Evolutionary conservation across 495 filamentous ascomycete genomes (phyloP).

Genomic region (Trichoderma reesei): DNA sequence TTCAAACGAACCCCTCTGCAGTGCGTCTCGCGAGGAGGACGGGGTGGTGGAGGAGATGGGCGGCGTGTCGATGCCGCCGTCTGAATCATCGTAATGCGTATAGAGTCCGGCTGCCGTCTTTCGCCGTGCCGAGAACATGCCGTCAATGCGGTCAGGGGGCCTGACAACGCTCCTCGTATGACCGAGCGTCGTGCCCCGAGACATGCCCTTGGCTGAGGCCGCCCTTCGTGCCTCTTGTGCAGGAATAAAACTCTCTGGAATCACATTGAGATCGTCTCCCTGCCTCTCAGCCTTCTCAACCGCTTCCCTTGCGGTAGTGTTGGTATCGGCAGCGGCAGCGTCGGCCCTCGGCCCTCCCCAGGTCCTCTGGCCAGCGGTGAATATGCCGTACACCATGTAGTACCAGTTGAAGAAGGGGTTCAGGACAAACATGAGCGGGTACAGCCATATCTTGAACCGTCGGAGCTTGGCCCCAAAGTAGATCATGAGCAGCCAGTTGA

Average conservation of each 20-base stretch:
- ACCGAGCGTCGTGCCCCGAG: conserved; percentile 14
- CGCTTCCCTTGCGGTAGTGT: conserved; percentile 73
- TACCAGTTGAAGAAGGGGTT: conserved; percentile 99
- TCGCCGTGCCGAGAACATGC: conserved; percentile 55
- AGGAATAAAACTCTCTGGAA: conserved; percentile 80
- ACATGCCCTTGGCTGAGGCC: conserved; percentile 13
- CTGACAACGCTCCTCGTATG: conserved; percentile 46
- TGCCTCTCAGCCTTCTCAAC: conserved; percentile 67
- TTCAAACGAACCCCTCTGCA: neutral
- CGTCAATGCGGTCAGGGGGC: conserved; percentile 64
- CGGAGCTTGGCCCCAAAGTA: conserved; percentile 85
- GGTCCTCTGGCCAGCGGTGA: conserved; percentile 89
- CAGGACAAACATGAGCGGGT: conserved; percentile 89
- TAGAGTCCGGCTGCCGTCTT: conserved; percentile 53
- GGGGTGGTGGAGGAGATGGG: conserved; percentile 19
- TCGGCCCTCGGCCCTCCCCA: conserved; percentile 96
- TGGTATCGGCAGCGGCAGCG: conserved; percentile 69
- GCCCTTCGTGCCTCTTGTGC: conserved; percentile 44
- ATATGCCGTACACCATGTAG: conserved; percentile 84
- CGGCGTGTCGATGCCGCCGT: neutral
- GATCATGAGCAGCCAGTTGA: conserved; percentile 94
- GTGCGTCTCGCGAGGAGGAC: neutral
- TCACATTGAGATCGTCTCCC: conserved; percentile 87
- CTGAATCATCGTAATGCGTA: conserved; percentile 50
- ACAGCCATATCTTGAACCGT: conserved; percentile 87